Evolutionary conservation across 2,329 filamentous ascomycete genomes (phyloP).

Genomic region (Tolypocladium ophioglossoides): DNA sequence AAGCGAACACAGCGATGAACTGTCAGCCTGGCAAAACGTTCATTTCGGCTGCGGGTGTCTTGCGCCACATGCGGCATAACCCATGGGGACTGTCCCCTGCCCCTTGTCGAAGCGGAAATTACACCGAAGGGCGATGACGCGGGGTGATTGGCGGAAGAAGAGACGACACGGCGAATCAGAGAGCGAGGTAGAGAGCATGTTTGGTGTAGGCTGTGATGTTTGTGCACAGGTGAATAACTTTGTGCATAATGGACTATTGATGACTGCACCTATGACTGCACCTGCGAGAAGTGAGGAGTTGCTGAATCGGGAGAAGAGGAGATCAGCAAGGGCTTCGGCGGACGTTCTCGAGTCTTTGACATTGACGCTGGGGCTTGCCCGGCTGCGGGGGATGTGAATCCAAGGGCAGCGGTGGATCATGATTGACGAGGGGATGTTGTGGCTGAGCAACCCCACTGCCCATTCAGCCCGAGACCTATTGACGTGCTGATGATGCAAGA

Average conservation of each 20-base stretch:
- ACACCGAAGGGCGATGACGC: not conserved
- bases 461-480: not conserved
- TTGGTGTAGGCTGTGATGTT: not conserved
- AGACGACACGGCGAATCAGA: not conserved
- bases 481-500: not conserved
- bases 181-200: not conserved
- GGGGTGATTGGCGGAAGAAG: not conserved
- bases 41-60: not conserved
- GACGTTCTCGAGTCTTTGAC: not conserved
- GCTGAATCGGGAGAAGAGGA: not conserved
- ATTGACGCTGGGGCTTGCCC: not conserved
- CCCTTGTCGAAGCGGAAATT: constrained; percentile 1
- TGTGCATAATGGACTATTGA: not conserved
- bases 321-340: not conserved
- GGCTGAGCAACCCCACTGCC: not conserved
- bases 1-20: not conserved
- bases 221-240: not conserved
- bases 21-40: not conserved
- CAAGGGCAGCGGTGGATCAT: not conserved
- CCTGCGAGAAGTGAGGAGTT: not conserved
- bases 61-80: not conserved
- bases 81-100: not conserved
- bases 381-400: not conserved
- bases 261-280: not conserved
- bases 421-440: not conserved